Percentiles rank a stretch among this genome's conserved stretches.
Evolutionary conservation across 1,284 basidiomycete species (phyloP).

Genomic region (Lignosus rhinocerotis): DNA sequence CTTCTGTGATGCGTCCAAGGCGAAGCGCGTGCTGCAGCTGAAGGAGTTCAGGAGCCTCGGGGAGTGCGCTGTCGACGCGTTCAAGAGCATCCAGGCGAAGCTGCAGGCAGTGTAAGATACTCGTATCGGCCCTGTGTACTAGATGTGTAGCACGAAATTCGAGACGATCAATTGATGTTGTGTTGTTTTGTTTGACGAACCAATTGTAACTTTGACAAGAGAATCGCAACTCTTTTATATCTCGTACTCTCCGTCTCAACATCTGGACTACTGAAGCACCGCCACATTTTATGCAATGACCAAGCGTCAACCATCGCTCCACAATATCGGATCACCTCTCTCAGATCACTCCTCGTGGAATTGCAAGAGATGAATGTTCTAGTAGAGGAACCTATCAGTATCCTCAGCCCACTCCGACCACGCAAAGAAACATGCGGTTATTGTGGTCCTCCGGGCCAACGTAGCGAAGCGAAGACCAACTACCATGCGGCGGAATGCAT

Average conservation of each 20-base stretch:
- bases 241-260: too few relatives aligned
- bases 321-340: too few relatives aligned
- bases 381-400: constrained; percentile 12
- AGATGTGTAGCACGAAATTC: too few relatives aligned
- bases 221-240: too few relatives aligned
- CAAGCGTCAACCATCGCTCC: too few relatives aligned
- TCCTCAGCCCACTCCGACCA: constrained; percentile 27
- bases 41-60: constrained; percentile 6
- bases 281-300: too few relatives aligned
- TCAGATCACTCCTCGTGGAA: too few relatives aligned
- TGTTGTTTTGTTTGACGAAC: too few relatives aligned
- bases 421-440: constrained; percentile 42
- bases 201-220: too few relatives aligned
- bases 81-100: constrained; percentile 10
- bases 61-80: constrained; percentile 4
- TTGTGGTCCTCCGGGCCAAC: constrained; percentile 39
- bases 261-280: too few relatives aligned
- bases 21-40: background rate
- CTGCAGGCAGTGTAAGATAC: background rate
- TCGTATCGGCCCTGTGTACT: background rate
- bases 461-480: constrained; percentile 35
- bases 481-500: constrained; percentile 38
- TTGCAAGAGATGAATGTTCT: too few relatives aligned
- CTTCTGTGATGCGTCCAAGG: constrained; percentile 5
- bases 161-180: too few relatives aligned